These are phyloP conservation scores for Lagerstroemia speciosa DNA, from an alignment of 345 rosid genomes.

Conservation along the genomic window DNA sequence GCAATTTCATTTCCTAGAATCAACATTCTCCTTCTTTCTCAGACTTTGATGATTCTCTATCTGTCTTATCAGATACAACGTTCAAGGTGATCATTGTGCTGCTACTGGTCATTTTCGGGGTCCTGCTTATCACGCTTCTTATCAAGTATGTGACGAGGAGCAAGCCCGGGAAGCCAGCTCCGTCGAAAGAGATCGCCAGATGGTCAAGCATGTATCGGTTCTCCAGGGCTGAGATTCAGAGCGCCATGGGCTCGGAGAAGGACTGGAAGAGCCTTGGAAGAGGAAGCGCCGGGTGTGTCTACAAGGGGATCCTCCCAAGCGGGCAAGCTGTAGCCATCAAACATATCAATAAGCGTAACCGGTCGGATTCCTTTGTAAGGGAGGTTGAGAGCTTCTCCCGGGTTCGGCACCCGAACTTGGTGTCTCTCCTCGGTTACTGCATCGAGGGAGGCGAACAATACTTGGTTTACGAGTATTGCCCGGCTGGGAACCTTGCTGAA, in stretches of 20 bases:
- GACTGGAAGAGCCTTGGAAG: slow-evolving; percentile 30
- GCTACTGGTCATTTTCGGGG: slow-evolving; percentile 12
- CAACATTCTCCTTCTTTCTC: background rate
- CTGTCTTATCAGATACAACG: slow-evolving; percentile 25
- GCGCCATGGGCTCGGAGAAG: slow-evolving; percentile 26
- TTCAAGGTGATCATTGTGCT: slow-evolving; percentile 19
- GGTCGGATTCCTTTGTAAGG: slow-evolving; percentile 33
- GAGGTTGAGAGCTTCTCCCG: slow-evolving; percentile 57
- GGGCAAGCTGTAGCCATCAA: slow-evolving; percentile 55
- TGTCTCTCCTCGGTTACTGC: slow-evolving; percentile 50
- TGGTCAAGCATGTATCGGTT: slow-evolving; percentile 48
- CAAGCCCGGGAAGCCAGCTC: slow-evolving; percentile 9
- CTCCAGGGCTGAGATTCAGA: slow-evolving; percentile 50
- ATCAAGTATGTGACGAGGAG: slow-evolving; percentile 23
- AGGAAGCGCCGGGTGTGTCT: slow-evolving; percentile 57
- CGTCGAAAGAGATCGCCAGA: slow-evolving; percentile 13
- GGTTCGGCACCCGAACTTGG: slow-evolving; percentile 54
- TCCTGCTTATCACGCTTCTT: slow-evolving; percentile 25
- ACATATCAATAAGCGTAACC: slow-evolving; percentile 31
- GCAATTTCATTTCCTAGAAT: background rate
- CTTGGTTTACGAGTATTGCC: slow-evolving; percentile 54
- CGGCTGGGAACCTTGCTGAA: slow-evolving; percentile 47
- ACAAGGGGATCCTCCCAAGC: slow-evolving; percentile 50
- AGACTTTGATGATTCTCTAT: background rate
- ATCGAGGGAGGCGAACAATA: slow-evolving; percentile 42